Conservation (phyloP, 176 grass and related monocot species). For the Carex myosuroides region DNA sequence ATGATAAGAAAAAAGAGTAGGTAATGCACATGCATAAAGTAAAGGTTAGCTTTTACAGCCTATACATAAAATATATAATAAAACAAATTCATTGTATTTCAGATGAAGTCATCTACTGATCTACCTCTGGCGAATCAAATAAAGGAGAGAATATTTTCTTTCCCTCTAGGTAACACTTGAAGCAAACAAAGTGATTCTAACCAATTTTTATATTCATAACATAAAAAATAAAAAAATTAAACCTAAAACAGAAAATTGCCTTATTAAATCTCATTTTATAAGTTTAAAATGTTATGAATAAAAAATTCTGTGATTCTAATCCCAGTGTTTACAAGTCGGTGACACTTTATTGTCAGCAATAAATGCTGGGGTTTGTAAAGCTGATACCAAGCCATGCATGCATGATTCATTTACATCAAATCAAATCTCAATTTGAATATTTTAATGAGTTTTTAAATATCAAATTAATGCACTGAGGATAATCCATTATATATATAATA, state of each 20-base stretch:
- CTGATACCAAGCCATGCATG: neutral
- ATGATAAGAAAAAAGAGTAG: neutral
- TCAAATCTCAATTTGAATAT: conserved; percentile 10
- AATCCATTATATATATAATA: neutral
- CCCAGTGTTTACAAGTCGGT: conserved; percentile 5
- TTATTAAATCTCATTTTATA: no score
- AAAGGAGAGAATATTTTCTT: neutral
- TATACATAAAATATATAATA: conserved; percentile 2
- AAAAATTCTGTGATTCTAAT: neutral
- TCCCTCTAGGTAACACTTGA: neutral
- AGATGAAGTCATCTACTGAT: conserved; percentile 4
- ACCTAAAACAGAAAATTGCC: no score
- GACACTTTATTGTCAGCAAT: conserved; percentile 18
- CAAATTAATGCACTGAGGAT: neutral
- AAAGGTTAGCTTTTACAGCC: neutral
- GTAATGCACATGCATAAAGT: conserved; percentile 30
- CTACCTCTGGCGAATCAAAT: conserved; percentile 18
- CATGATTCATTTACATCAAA: neutral
- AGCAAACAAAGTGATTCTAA: neutral
- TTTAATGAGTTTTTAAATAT: neutral
- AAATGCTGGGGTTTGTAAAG: conserved; percentile 11
- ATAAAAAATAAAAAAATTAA: no score
- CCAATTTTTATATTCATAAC: no score
- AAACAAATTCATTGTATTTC: neutral
- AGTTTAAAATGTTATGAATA: no score